These are phyloP conservation scores for Streptanthus diversifolius DNA, from an alignment of 345 rosid genomes.

Conservation along the genomic window DNA sequence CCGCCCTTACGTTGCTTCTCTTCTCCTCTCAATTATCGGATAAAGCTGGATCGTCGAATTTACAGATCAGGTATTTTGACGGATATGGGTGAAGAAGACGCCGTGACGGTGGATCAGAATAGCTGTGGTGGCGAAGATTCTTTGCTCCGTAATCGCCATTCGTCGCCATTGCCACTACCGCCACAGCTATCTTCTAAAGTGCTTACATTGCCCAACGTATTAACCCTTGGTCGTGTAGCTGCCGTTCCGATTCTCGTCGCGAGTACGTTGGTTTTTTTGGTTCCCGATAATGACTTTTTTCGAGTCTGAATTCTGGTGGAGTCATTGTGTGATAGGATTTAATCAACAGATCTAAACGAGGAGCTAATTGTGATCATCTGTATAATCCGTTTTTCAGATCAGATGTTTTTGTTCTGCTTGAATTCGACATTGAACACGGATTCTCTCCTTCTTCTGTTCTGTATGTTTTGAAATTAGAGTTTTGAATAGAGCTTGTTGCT, in stretches of 20 bases:
- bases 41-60: slow-evolving; percentile 30
- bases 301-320: not conserved
- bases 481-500: slow-evolving; percentile 10
- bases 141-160: slow-evolving; percentile 22
- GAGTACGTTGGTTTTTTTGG: slow-evolving; percentile 43
- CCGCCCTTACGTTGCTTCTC: slow-evolving; percentile 20
- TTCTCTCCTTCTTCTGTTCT: slow-evolving; percentile 1
- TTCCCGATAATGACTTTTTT: not conserved
- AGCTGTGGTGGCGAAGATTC: slow-evolving; percentile 22
- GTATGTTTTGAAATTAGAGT: not conserved
- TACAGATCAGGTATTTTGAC: slow-evolving; percentile 30
- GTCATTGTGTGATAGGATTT: not conserved
- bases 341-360: slow-evolving; percentile 12
- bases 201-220: slow-evolving; percentile 81
- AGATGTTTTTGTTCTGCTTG: not conserved
- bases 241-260: slow-evolving; percentile 82
- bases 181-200: slow-evolving; percentile 46
- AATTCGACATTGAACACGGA: not conserved
- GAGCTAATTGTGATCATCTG: not conserved
- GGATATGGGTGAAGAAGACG: slow-evolving; percentile 56
- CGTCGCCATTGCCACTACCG: slow-evolving; percentile 32
- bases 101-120: slow-evolving; percentile 32
- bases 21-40: slow-evolving; percentile 17
- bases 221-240: slow-evolving; percentile 93
- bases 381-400: slow-evolving; percentile 2